A percentile compares a stretch with the other conserved stretches of the same genome.
Evolutionary conservation across 148 eudicot species (phyloP).

Genomic region (Amaranthus palmeri): DNA sequence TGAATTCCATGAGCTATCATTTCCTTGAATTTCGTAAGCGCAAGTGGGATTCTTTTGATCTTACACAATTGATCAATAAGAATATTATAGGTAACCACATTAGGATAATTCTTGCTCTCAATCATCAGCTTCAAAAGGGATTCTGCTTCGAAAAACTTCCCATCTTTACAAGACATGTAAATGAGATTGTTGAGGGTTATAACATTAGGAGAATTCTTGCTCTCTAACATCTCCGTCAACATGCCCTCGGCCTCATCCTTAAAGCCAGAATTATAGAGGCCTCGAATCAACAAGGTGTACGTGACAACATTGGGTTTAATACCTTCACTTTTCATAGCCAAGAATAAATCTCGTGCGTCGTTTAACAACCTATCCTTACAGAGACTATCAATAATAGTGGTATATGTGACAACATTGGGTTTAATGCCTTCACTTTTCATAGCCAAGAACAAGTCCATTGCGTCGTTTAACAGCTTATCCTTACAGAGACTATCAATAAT

Average conservation of each 20-base stretch:
- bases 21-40: neutral
- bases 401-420: neutral
- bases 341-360: slow-evolving; percentile 8
- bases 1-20: slow-evolving; percentile 11
- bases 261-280: neutral
- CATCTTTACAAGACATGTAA: slow-evolving; percentile 19
- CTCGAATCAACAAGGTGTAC: slow-evolving; percentile 19
- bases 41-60: neutral
- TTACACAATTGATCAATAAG: slow-evolving; percentile 19
- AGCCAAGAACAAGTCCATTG: no score
- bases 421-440: no score
- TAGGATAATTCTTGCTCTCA: slow-evolving; percentile 8
- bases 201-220: neutral
- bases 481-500: slow-evolving; percentile 7
- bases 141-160: slow-evolving; percentile 11
- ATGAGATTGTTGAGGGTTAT: slow-evolving; percentile 8
- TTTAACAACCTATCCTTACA: neutral
- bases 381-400: slow-evolving; percentile 20
- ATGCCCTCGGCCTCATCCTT: neutral
- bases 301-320: slow-evolving; percentile 13
- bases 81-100: slow-evolving; percentile 4
- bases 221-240: slow-evolving; percentile 11
- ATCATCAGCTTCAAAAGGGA: neutral
- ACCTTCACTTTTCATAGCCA: slow-evolving; percentile 2
- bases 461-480: no score